Conservation (phyloP, 2,329 filamentous ascomycete genomes). For the Akanthomyces dipterigenus region DNA sequence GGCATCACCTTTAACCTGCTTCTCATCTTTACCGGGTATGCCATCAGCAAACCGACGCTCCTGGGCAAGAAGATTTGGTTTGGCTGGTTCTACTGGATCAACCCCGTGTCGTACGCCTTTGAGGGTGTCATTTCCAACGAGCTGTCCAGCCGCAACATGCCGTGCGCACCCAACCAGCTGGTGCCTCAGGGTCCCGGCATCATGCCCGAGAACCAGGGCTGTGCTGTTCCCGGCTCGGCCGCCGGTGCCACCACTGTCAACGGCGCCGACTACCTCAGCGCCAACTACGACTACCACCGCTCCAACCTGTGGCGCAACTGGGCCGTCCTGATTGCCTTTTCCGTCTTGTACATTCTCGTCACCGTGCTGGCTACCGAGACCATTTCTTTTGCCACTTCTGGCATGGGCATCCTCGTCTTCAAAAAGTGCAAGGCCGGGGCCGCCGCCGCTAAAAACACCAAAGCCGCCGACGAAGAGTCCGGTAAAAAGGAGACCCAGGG, state of each 20-base stretch:
- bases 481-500: constrained; percentile 22
- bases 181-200: constrained; percentile 38
- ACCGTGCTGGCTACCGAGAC: constrained; percentile 62
- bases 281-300: constrained; percentile 47
- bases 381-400: constrained; percentile 54
- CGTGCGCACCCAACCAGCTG: constrained; percentile 37
- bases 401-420: constrained; percentile 65
- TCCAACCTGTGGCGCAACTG: constrained; percentile 64
- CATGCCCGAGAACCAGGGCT: constrained; percentile 42
- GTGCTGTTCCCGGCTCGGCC: constrained; percentile 45
- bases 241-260: constrained; percentile 39
- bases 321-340: constrained; percentile 65
- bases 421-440: constrained; percentile 60
- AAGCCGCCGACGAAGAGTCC: constrained; percentile 24
- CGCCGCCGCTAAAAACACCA: constrained; percentile 28
- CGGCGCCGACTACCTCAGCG: constrained; percentile 47
- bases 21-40: constrained; percentile 60
- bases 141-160: constrained; percentile 45
- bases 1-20: constrained; percentile 52
- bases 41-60: constrained; percentile 49
- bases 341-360: constrained; percentile 64
- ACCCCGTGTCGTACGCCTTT: constrained; percentile 59
- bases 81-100: constrained; percentile 58
- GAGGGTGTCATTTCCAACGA: constrained; percentile 53
- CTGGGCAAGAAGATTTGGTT: constrained; percentile 60